Conservation (phyloP, 192 early-diverging fungal species). For the Rhizoclosmatium sp. region DNA sequence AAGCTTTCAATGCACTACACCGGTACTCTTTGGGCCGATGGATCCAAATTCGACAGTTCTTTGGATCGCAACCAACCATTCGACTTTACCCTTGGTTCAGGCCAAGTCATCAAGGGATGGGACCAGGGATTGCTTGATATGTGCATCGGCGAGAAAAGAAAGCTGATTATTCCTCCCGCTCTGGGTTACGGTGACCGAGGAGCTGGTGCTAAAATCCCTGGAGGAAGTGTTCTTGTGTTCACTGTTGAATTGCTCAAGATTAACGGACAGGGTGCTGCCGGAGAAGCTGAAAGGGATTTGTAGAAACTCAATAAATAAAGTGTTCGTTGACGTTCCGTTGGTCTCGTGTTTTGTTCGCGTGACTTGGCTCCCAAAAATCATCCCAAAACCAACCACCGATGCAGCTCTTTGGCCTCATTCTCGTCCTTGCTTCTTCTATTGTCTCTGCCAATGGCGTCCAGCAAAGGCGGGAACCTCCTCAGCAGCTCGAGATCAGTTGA, state of each 20-base stretch:
- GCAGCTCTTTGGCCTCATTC: not conserved
- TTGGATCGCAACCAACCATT: conserved; percentile 71
- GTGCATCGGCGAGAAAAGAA: conserved; percentile 84
- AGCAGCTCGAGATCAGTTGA: not conserved
- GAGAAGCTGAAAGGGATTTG: too few relatives aligned
- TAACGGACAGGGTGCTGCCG: conserved; percentile 9
- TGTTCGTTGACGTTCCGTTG: conserved; percentile 44
- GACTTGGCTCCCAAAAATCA: not conserved
- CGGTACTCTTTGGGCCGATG: conserved; percentile 42
- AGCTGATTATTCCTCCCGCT: conserved; percentile 74
- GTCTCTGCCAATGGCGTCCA: not conserved
- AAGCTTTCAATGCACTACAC: conserved; percentile 42
- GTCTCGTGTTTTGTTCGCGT: not conserved
- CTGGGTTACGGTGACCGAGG: conserved; percentile 66
- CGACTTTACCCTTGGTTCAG: conserved; percentile 73
- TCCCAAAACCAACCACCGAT: not conserved
- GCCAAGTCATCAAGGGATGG: conserved; percentile 82
- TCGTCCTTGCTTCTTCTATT: not conserved
- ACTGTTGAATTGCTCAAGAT: conserved; percentile 80
- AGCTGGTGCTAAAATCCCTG: conserved; percentile 52
- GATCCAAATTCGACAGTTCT: conserved; percentile 78
- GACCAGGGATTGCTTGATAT: conserved; percentile 67
- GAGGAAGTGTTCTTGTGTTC: conserved; percentile 73
- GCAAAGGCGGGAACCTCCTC: not conserved
- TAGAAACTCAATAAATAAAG: not conserved